Base-by-base conservation (phyloP, 1,284 basidiomycete species). In the Anthracocystis panici-leucophaei region DNA sequence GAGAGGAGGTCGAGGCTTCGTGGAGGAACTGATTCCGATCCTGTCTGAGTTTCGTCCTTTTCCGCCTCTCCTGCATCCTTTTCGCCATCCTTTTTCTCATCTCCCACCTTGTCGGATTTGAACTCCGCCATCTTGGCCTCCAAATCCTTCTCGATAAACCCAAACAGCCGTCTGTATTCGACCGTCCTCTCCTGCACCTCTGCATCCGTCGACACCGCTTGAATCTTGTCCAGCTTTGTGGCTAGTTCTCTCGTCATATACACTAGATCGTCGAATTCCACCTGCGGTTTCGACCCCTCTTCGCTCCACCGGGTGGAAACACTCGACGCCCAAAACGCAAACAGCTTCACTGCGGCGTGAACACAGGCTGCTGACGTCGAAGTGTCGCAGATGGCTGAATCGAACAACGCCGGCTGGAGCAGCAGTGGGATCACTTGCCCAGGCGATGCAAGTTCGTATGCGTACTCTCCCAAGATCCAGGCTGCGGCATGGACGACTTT, bases 401-500 rank as follows among this genome's bases (percentile, higher is more conserved):
- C 71, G 46, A 54, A 65, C n/a, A 82, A 23, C 16, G 67, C 49
- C 0, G 66, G 57, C 18, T 48, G 59, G 1, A 93, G 87, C 45
- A 97, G 87, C 82, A 92, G 57, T 53, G 82, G 74, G 31, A 85
- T 82, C 12, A 79, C 74, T 9, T 55, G 41, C 0, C 53, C 20
- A 69, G 80, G 38, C 76, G 79, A 54, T 83, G 65, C 40, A 16
- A 86, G 72, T 58, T 86, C 65, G 81, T 84, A 58, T 20, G 92
- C 91, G 84, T 94, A 95, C 86, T 99, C 97, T 27, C 95, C 95
- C 77, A 93, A 94, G 73, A 97, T 92, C 92, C 93, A 97, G 1
- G 94, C 93, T 6, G 94, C 94, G 2, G 95, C 95, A 88, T 92
- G 93, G 1, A 97, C 87, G 9, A 96, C 89, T 75, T 95, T 93